Base-by-base conservation (phyloP, 768 basidiomycete genomes). In the Porphyrellus cyaneotinctus region DNA sequence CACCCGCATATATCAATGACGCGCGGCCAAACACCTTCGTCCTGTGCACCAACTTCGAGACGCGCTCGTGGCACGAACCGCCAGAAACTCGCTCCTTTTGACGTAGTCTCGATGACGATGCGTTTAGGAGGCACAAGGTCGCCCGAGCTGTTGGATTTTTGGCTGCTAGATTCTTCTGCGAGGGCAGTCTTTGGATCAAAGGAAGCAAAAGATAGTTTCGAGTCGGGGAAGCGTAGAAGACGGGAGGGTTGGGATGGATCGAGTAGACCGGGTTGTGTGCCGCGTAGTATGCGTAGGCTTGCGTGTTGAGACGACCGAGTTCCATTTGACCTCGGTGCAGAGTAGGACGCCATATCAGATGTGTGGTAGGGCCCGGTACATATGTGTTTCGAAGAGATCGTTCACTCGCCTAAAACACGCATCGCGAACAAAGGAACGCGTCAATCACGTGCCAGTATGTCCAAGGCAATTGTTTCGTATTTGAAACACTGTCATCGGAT, bases 1-100 rank as follows among this genome's bases (percentile, higher is more conserved):
- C 61, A 90, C 89, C 88, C 87, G 60, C 83, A 87, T 45, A 90
- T 70, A 36, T 82, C 71, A 8, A 91, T 69, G 10, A 80, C 61
- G 48, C 87, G 75, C 14, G 89, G 88, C 81, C 87, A 91, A 6
- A 60, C 36, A 0, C 89, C 88, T 65, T 91, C 89, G 49, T 88
- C 80, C 31, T 65, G 64, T 11, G 79, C 79, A 6, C 79, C 83
- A 9, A 78, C 75, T 42, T 80, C 81, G 49, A 73, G 69, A 49
- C 75, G 77, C 4, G 88, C 87, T 44, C 76, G 80, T 31, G 89
- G 89, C 17, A 91, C 86, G 68, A 87, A 91, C 39, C 89, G 77
- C 89, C 88, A 91, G 52, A 74, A 77, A 43, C 74, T 76, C 33
- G 75, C 72, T 15, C 80, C 81, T n/a, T 73, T 75, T 0, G 80